phyloP scores from a whole-genome alignment of 2,329 filamentous ascomycete species.

The Botryotinia narcissicola region DNA sequence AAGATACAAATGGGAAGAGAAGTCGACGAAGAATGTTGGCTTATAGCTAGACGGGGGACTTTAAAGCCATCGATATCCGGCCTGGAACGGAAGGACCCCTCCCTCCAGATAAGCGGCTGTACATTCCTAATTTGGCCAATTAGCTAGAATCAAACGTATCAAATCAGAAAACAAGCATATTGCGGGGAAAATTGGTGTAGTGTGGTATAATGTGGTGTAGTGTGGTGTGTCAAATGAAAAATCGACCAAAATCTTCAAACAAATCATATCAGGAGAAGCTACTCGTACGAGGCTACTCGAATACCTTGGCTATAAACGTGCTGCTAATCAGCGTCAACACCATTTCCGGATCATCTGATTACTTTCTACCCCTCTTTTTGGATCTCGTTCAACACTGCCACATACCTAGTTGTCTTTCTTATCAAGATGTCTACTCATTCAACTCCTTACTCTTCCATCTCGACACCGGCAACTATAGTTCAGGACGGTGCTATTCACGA shows the following conservation, averaged over 20 bases:
- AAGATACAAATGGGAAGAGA: conserved; percentile 12
- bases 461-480: conserved; percentile 2
- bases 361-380: neutral
- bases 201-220: neutral
- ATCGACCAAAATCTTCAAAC: neutral
- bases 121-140: conserved; percentile 25
- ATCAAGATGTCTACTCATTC: conserved; percentile 13
- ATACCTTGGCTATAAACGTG: neutral
- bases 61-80: conserved; percentile 21
- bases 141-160: neutral
- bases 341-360: neutral
- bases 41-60: neutral
- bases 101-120: conserved; percentile 26
- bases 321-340: neutral
- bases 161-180: neutral
- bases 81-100: neutral
- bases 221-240: neutral
- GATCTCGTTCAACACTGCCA: neutral
- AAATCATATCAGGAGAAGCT: neutral
- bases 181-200: neutral
- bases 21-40: neutral
- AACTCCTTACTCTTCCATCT: conserved; percentile 11
- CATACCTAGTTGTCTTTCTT: neutral
- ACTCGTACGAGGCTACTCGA: too few relatives aligned
- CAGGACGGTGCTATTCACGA: conserved; percentile 16